Percentiles rank a stretch among this genome's conserved stretches.
These are phyloP conservation scores for Talaromyces wortmannii DNA, from an alignment of 495 filamentous ascomycete species.

Conservation along the genomic window DNA sequence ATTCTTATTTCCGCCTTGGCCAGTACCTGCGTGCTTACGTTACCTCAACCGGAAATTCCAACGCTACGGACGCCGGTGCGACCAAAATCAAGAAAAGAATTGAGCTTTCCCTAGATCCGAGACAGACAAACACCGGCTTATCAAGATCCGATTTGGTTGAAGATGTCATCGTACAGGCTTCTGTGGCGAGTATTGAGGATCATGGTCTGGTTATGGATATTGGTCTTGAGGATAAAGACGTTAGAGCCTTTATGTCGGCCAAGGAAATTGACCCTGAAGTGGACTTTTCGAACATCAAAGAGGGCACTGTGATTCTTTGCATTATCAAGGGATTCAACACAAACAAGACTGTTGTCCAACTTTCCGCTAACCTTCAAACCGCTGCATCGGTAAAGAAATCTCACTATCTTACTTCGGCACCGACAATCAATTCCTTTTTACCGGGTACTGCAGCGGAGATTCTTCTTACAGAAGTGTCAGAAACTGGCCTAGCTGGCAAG, in stretches of 20 bases:
- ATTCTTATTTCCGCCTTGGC: conserved; percentile 68
- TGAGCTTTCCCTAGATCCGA: conserved; percentile 75
- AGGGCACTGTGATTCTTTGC: conserved; percentile 79
- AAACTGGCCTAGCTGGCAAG: conserved; percentile 66
- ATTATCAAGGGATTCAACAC: conserved; percentile 67
- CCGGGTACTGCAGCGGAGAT: conserved; percentile 86
- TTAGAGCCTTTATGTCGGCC: conserved; percentile 83
- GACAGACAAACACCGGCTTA: conserved; percentile 67
- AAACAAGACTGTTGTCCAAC: conserved; percentile 76
- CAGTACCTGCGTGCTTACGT: conserved; percentile 88
- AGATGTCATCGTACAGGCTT: conserved; percentile 75
- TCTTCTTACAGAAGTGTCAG: conserved; percentile 63
- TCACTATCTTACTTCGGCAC: conserved; percentile 63
- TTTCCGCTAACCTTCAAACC: conserved; percentile 67
- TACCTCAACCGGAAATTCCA: conserved; percentile 51
- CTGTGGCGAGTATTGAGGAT: conserved; percentile 85
- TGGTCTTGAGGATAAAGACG: conserved; percentile 55
- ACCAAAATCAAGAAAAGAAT: conserved; percentile 72
- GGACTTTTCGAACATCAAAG: conserved; percentile 56
- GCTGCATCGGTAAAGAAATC: conserved; percentile 63
- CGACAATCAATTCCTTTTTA: conserved; percentile 81
- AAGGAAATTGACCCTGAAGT: conserved; percentile 64
- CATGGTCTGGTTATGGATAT: conserved; percentile 94
- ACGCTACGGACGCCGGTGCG: conserved; percentile 42
- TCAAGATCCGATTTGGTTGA: conserved; percentile 59